Evolutionary conservation across 1,139 yeast genomes (phyloP).

Genomic region (Saccharomyces hybrid): DNA sequence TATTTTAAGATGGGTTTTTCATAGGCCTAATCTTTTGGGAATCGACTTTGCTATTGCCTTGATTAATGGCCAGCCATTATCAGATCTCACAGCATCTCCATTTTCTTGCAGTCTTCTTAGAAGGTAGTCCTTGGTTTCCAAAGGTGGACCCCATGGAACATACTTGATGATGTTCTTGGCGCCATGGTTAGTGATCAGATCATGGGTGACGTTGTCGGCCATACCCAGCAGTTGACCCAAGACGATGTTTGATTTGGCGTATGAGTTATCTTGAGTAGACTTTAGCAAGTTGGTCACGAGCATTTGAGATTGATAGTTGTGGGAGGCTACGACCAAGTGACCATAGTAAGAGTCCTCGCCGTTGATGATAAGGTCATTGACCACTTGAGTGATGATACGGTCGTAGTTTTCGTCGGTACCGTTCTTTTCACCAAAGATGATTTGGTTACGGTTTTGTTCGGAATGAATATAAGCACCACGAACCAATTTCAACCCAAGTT

Average conservation of each 20-base stretch:
- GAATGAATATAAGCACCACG: constrained; percentile 96
- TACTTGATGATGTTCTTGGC: constrained; percentile 80
- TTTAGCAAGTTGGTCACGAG: constrained; percentile 54
- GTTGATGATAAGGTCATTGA: constrained; percentile 49
- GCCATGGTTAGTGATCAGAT: constrained; percentile 54
- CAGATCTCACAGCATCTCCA: constrained; percentile 88
- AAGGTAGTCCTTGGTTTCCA: constrained; percentile 85
- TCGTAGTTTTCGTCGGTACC: constrained; percentile 46
- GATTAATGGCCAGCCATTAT: constrained; percentile 74
- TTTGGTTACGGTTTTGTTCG: constrained; percentile 58
- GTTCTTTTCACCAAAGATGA: constrained; percentile 63
- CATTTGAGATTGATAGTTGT: constrained; percentile 72
- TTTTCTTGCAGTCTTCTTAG: constrained; percentile 91
- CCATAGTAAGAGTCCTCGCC: constrained; percentile 55
- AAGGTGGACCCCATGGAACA: constrained; percentile 97
- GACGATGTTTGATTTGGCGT: constrained; percentile 56
- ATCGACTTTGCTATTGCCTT: constrained; percentile 44
- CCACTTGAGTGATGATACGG: constrained; percentile 56
- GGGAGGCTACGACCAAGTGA: constrained; percentile 88
- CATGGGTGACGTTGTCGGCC: constrained; percentile 85
- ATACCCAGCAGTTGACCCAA: constrained; percentile 90
- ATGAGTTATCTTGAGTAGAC: constrained; percentile 18
- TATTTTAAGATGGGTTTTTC: background rate
- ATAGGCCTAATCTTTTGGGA: background rate
- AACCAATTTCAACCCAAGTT: constrained; percentile 85